These are phyloP conservation scores for Pseudofabraea citricarpa DNA, from an alignment of 2,329 filamentous ascomycete genomes.

Conservation along the genomic window DNA sequence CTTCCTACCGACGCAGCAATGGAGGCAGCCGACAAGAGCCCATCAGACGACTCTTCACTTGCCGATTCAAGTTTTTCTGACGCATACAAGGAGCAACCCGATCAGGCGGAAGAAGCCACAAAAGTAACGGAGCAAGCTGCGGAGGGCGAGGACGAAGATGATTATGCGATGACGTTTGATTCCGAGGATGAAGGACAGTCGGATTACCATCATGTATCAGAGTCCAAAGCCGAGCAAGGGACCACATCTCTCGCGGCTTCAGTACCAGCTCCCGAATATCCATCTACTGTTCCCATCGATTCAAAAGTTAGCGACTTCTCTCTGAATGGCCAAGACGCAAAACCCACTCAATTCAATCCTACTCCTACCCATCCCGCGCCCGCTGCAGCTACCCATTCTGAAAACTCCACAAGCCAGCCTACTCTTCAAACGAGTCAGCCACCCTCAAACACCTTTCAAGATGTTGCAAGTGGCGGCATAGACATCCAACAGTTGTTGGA, in stretches of 20 bases:
- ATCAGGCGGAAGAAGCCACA: constrained; percentile 13
- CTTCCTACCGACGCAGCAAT: constrained; percentile 12
- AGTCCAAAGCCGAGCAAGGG: constrained; percentile 22
- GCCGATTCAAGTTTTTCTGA: constrained; percentile 28
- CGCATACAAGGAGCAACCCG: constrained; percentile 27
- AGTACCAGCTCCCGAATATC: constrained; percentile 15
- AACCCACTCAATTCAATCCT: constrained; percentile 17
- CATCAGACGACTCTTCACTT: constrained; percentile 13
- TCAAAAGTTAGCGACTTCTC: constrained; percentile 13
- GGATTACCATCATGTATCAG: constrained; percentile 28
- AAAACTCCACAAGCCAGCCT: constrained; percentile 13
- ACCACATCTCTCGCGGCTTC: constrained; percentile 18
- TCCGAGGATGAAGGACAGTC: constrained; percentile 27
- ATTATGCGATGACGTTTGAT: constrained; percentile 32
- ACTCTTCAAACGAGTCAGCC: constrained; percentile 13
- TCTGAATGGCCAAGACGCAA: constrained; percentile 11
- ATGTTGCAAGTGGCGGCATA: constrained; percentile 26
- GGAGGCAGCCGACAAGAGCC: neutral
- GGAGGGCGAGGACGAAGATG: constrained; percentile 24
- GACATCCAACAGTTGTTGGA: constrained; percentile 32
- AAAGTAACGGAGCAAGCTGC: constrained; percentile 8
- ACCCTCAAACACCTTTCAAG: constrained; percentile 20
- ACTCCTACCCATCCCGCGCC: constrained; percentile 10
- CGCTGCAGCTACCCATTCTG: constrained; percentile 10
- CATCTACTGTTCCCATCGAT: constrained; percentile 11